Evolutionary conservation across 2,329 filamentous ascomycete species (phyloP).

Genomic region (Elsinoe arachidis): DNA sequence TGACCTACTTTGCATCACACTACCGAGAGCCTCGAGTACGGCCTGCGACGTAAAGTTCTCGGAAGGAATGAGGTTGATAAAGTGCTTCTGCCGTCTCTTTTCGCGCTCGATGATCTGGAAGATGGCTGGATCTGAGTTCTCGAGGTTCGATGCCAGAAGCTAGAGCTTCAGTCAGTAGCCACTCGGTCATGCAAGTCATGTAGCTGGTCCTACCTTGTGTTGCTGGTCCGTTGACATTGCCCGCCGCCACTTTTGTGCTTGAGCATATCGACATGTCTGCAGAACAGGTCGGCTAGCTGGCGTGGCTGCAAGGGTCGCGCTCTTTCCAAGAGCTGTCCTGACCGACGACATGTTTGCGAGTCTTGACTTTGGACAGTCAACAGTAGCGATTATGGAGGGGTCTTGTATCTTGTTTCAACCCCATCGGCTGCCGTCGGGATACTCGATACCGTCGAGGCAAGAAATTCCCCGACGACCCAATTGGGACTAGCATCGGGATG

Average conservation of each 20-base stretch:
- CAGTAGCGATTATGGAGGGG: neutral
- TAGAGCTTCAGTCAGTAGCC: slow-evolving; percentile 32
- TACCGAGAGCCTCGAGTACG: slow-evolving; percentile 82
- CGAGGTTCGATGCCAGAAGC: slow-evolving; percentile 70
- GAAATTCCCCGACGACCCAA: neutral
- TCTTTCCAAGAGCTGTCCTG: slow-evolving; percentile 29
- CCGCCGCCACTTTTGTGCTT: slow-evolving; percentile 28
- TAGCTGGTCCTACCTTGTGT: slow-evolving; percentile 34
- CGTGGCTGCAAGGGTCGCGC: slow-evolving; percentile 30
- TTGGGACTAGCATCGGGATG: neutral
- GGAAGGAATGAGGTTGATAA: slow-evolving; percentile 93
- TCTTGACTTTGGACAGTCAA: neutral
- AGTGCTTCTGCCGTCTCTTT: slow-evolving; percentile 93
- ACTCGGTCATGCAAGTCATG: neutral
- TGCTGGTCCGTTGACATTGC: slow-evolving; percentile 39
- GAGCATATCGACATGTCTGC: slow-evolving; percentile 24
- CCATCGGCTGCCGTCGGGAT: neutral
- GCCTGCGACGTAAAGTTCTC: slow-evolving; percentile 95
- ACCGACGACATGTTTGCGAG: slow-evolving; percentile 33
- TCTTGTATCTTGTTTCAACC: slow-evolving; percentile 2
- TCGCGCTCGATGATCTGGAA: slow-evolving; percentile 89
- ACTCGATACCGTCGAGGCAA: neutral
- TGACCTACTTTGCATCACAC: slow-evolving; percentile 80
- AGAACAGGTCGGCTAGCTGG: slow-evolving; percentile 24
- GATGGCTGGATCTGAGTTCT: slow-evolving; percentile 77